A percentile compares a stretch with the other conserved stretches of the same genome.
Evolutionary conservation across 176 grass and related monocot species (phyloP).

Genomic region (Oryza meridionalis): DNA sequence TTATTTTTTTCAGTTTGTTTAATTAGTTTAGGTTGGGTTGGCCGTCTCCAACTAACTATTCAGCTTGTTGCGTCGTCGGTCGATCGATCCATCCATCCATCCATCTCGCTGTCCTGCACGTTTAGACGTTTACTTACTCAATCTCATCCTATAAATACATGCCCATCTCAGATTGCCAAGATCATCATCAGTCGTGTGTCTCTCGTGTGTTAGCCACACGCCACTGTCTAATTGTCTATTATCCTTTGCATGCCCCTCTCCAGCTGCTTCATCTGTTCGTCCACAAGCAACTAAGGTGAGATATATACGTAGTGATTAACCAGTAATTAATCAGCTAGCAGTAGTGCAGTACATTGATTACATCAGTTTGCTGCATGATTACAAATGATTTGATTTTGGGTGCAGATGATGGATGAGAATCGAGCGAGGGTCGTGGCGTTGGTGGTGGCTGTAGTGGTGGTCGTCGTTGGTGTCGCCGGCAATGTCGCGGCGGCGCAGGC

Average conservation of each 20-base stretch:
- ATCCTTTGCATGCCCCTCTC: not conserved
- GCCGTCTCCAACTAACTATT: not conserved
- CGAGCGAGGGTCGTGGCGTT: not conserved
- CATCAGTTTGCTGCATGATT: no score
- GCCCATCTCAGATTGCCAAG: not conserved
- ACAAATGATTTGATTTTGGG: not conserved
- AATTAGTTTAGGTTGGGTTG: not conserved
- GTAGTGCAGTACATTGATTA: not conserved
- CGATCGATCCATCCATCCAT: not conserved
- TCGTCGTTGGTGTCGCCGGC: not conserved
- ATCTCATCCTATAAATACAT: not conserved
- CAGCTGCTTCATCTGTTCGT: not conserved
- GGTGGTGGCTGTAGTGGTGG: not conserved
- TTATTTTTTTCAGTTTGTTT: not conserved
- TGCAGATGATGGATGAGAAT: slow-evolving; percentile 1
- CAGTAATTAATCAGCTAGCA: no score
- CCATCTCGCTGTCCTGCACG: not conserved
- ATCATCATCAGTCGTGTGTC: not conserved
- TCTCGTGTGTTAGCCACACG: not conserved
- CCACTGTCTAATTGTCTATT: not conserved
- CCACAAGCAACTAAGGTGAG: not conserved
- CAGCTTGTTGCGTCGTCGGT: not conserved
- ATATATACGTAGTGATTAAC: no score
- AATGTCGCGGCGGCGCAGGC: not conserved
- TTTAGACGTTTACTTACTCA: not conserved